phyloP scores from a whole-genome alignment of 2,329 filamentous ascomycete species.

The Penicillium brasilianum region DNA sequence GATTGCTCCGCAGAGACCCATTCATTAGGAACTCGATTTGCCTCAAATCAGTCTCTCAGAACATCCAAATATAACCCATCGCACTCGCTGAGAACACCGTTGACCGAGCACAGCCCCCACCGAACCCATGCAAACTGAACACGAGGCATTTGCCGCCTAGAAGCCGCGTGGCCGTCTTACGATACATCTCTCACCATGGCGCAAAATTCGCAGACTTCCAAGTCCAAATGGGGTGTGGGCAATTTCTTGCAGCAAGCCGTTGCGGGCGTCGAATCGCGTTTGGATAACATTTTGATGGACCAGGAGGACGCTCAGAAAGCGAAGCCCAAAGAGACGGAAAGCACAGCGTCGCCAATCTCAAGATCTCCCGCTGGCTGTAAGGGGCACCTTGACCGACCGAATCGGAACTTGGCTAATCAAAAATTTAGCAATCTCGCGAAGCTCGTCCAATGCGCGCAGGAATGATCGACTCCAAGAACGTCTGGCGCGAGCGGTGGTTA shows the following conservation, averaged over 20 bases:
- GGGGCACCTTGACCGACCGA: conserved; percentile 12
- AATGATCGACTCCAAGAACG: conserved; percentile 89
- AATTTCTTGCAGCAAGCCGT: conserved; percentile 85
- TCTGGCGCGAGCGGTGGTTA: conserved; percentile 83
- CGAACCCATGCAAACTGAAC: conserved; percentile 31
- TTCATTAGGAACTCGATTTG: not conserved
- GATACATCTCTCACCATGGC: conserved; percentile 34
- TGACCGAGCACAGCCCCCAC: conserved; percentile 25
- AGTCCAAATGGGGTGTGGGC: conserved; percentile 70
- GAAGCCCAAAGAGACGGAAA: conserved; percentile 45
- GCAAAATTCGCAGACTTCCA: conserved; percentile 48
- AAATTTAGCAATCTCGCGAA: conserved; percentile 60
- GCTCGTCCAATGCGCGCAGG: conserved; percentile 66
- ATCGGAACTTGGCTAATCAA: conserved; percentile 30
- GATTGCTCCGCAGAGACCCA: not conserved
- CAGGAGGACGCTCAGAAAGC: conserved; percentile 60
- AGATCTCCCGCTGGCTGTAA: conserved; percentile 38
- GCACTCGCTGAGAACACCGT: not conserved
- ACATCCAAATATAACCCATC: not conserved
- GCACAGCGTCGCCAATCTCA: conserved; percentile 28
- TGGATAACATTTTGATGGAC: conserved; percentile 90
- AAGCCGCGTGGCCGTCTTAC: conserved; percentile 21
- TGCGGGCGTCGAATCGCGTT: conserved; percentile 87
- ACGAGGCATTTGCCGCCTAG: conserved; percentile 25
- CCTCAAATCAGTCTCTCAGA: not conserved